Conservation (phyloP, 1,139 yeast species). For the Candida sojae region DNA sequence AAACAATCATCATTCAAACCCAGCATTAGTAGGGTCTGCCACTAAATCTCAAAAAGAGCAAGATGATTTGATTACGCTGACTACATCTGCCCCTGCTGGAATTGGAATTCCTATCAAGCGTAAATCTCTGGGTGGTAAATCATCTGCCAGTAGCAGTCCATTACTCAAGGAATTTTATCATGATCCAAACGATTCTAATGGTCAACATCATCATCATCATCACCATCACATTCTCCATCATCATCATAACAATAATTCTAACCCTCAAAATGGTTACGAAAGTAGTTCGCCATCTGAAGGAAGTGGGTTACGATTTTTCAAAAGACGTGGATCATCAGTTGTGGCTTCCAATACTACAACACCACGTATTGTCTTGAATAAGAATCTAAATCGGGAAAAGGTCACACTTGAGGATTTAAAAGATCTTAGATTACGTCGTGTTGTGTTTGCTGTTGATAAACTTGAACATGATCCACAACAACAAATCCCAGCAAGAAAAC, state of each 20-base stretch:
- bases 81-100: conserved; percentile 24
- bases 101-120: conserved; percentile 17
- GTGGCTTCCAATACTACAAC: conserved; percentile 5
- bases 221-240: not conserved
- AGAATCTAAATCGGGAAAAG: conserved; percentile 40
- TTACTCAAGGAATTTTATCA: conserved; percentile 15
- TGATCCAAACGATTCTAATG: conserved; percentile 7
- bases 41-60: conserved; percentile 11
- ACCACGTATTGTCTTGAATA: conserved; percentile 46
- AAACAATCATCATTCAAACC: conserved; percentile 15
- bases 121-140: conserved; percentile 12
- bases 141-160: conserved; percentile 8
- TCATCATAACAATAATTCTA: too few relatives aligned
- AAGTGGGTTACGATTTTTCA: conserved; percentile 10
- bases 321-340: conserved; percentile 15
- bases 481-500: conserved; percentile 88
- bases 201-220: conserved; percentile 3
- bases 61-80: conserved; percentile 24
- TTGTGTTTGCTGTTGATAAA: conserved; percentile 72
- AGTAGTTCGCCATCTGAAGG: conserved; percentile 7
- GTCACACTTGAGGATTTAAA: conserved; percentile 41
- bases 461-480: conserved; percentile 86
- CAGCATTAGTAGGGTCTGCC: conserved; percentile 20
- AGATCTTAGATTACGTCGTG: conserved; percentile 54
- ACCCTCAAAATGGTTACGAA: too few relatives aligned